Percentiles rank a stretch among this genome's conserved stretches.
phyloP scores from a whole-genome alignment of 169 alveolate genomes.

The Plasmodium vivax region DNA sequence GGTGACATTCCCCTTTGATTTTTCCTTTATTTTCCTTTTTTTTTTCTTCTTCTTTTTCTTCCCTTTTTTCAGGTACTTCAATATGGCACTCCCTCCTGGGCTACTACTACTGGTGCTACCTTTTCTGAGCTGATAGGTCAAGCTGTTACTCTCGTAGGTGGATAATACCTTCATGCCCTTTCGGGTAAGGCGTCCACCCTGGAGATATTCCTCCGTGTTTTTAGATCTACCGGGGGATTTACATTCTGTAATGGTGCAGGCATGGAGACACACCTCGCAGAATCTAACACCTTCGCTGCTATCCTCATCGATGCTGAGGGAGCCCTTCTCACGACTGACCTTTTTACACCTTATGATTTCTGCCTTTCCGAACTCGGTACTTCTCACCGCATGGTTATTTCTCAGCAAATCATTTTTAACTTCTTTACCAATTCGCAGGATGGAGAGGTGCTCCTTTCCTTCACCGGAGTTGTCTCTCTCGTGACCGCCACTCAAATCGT shows the following conservation, averaged over 20 bases:
- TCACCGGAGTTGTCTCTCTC: background rate
- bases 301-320: background rate
- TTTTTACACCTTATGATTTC: background rate
- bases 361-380: background rate
- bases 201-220: background rate
- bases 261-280: background rate
- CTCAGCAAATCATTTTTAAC: background rate
- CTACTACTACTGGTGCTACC: background rate
- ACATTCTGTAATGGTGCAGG: background rate
- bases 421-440: background rate
- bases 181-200: background rate
- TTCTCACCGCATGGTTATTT: background rate
- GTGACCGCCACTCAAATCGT: background rate
- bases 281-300: background rate
- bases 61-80: background rate
- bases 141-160: background rate
- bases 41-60: constrained; percentile 13
- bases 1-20: background rate
- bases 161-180: background rate
- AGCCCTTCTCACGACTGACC: background rate
- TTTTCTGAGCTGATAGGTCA: background rate
- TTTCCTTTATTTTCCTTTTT: constrained; percentile 9
- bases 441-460: background rate
- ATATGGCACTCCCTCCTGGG: background rate
- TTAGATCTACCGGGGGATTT: background rate